Evolutionary conservation across 768 basidiomycete species (phyloP), one percentile per base, ranked within the genome.

Genomic region (Megacollybia marginata): DNA sequence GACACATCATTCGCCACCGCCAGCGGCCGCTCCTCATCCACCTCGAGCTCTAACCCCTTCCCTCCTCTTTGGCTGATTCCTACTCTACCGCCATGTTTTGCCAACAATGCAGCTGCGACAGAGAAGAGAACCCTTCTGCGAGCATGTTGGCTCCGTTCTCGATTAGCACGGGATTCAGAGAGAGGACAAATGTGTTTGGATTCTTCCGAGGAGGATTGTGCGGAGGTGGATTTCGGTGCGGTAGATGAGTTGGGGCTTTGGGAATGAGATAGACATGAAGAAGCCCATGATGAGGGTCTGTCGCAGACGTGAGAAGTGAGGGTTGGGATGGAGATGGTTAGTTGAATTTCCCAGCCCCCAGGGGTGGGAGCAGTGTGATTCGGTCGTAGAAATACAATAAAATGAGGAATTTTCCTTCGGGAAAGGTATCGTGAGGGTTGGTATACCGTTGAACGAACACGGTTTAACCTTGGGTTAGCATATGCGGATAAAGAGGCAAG

Each of bases 371-470:
- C 0, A 92, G 95, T 23, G 75, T 68, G 51, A 95, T 75, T 34
- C 96, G 89, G 72, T 98, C 96, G 69, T 92, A 96, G 70, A 98
- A 99, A 75, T 98, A 99, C 20, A 92, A 96, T 2, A 99, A 76
- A n/a, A 95, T 79, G 23, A 96, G 79, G 54, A 95, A 76, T 59
- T 83, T 84, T 51, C 95, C 95, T 9, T 73, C 67, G 1, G 86
- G 80, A 79, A 97, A 97, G 9, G 90, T 84, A 54, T 95, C 88
- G 73, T 12, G 88, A 87, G 2, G 96, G 96, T 64, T 99, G 96
- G 69, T 98, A 98, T 20, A 96, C 92, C 96, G 59, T 91, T 84
- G 71, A 99, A 99, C 5, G 95, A 90, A 64, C 96, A 99, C 0
- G 96, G 96, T 59, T 93, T 89, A 53, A 86, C 72, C n/a, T n/a